Evolutionary conservation across 1,284 basidiomycete genomes (phyloP).

Genomic region (Hemileia vastatrix): DNA sequence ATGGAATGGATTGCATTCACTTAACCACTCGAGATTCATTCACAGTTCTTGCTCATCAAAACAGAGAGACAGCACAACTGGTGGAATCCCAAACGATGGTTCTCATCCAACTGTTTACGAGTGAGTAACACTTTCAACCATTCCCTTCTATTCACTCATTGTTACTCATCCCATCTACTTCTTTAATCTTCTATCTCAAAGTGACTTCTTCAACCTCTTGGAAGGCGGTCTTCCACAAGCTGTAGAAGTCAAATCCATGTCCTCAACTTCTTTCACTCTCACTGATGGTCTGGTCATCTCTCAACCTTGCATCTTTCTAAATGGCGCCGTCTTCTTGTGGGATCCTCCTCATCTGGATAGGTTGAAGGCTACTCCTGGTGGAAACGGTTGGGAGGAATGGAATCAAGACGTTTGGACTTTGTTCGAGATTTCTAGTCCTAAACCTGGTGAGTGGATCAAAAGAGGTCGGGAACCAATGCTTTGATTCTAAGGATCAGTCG

Average conservation of each 20-base stretch:
- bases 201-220: conserved; percentile 46
- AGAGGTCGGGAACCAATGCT: no score
- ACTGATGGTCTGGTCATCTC: conserved; percentile 66
- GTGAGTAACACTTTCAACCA: conserved; percentile 15
- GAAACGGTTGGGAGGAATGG: conserved; percentile 54
- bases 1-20: no score
- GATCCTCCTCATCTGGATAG: conserved; percentile 60
- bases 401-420: conserved; percentile 61
- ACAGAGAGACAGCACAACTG: no score
- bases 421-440: conserved; percentile 69
- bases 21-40: no score
- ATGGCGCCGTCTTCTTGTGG: conserved; percentile 82
- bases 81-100: no score
- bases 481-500: not conserved
- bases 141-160: not conserved
- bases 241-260: not conserved
- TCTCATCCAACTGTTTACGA: no score
- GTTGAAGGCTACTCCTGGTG: conserved; percentile 36
- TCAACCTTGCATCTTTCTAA: conserved; percentile 69
- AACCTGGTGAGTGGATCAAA: conserved; percentile 64
- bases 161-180: not conserved
- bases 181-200: not conserved
- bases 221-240: no score
- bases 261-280: conserved; percentile 26
- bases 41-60: no score